Evolutionary conservation across 495 filamentous ascomycete species (phyloP).

Genomic region (Aspergillus ostianus): DNA sequence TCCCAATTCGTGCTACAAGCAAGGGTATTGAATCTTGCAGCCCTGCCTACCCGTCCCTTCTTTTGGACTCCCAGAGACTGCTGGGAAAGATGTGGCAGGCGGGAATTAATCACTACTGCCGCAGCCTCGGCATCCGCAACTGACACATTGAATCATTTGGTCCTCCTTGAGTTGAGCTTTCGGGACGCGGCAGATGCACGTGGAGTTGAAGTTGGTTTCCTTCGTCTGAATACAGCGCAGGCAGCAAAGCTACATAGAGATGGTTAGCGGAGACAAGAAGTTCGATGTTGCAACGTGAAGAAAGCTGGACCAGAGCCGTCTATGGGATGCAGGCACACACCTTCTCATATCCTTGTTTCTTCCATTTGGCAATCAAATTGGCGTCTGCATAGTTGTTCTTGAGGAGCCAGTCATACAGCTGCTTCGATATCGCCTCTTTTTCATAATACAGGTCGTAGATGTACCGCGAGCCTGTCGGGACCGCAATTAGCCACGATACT

Average conservation of each 20-base stretch:
- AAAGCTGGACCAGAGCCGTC: too few relatives aligned
- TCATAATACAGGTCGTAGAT: slow-evolving; percentile 98
- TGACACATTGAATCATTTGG: slow-evolving; percentile 90
- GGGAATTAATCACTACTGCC: slow-evolving; percentile 69
- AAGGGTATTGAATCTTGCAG: too few relatives aligned
- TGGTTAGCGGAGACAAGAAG: slow-evolving; percentile 14
- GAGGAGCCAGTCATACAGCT: slow-evolving; percentile 91
- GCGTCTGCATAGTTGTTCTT: slow-evolving; percentile 97
- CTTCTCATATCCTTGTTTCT: slow-evolving; percentile 99
- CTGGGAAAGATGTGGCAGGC: not conserved
- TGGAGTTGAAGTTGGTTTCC: slow-evolving; percentile 97
- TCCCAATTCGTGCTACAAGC: too few relatives aligned
- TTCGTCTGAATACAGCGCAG: slow-evolving; percentile 96
- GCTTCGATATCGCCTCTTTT: slow-evolving; percentile 88
- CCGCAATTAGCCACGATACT: not conserved
- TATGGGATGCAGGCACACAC: slow-evolving; percentile 39
- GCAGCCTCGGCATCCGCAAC: slow-evolving; percentile 91
- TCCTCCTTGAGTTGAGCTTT: slow-evolving; percentile 88
- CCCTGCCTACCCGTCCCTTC: not conserved
- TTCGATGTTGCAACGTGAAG: not conserved
- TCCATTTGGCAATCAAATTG: slow-evolving; percentile 98
- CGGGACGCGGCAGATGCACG: slow-evolving; percentile 96
- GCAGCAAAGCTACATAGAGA: slow-evolving; percentile 70
- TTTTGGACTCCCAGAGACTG: not conserved
- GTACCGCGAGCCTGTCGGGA: slow-evolving; percentile 66